Evolutionary conservation across 2,329 filamentous ascomycete genomes (phyloP).

Genomic region (Ceratocystis albifundus): DNA sequence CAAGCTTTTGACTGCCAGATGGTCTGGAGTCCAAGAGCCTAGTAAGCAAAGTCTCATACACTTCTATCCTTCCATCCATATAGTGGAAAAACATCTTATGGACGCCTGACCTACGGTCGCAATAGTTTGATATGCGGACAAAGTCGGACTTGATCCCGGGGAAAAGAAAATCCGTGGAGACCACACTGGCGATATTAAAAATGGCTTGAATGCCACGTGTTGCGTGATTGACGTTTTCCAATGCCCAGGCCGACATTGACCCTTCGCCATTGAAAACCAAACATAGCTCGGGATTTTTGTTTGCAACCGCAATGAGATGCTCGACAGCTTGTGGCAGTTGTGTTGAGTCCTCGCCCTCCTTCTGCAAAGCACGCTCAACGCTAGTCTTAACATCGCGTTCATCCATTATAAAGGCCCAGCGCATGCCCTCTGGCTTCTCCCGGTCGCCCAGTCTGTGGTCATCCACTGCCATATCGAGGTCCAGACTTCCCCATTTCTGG

Average conservation of each 20-base stretch:
- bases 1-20: conserved; percentile 39
- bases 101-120: conserved; percentile 11
- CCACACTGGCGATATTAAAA: conserved; percentile 77
- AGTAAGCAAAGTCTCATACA: conserved; percentile 68
- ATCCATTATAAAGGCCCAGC: conserved; percentile 73
- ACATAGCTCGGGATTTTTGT: conserved; percentile 75
- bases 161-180: conserved; percentile 43
- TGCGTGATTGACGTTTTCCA: conserved; percentile 74
- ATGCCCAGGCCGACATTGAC: conserved; percentile 80
- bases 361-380: conserved; percentile 62
- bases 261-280: conserved; percentile 74
- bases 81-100: conserved; percentile 60
- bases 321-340: conserved; percentile 47
- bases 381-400: conserved; percentile 67
- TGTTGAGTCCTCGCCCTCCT: conserved; percentile 24
- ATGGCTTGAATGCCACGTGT: conserved; percentile 53
- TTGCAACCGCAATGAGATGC: conserved; percentile 75
- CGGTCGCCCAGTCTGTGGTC: conserved; percentile 27
- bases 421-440: conserved; percentile 28
- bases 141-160: conserved; percentile 27
- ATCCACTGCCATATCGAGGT: conserved; percentile 61
- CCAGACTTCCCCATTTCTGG: conserved; percentile 68
- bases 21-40: conserved; percentile 61
- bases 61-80: conserved; percentile 73
- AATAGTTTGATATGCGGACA: conserved; percentile 16